phyloP scores from a whole-genome alignment of 148 eudicot species.

The Rhododendron vialii region DNA sequence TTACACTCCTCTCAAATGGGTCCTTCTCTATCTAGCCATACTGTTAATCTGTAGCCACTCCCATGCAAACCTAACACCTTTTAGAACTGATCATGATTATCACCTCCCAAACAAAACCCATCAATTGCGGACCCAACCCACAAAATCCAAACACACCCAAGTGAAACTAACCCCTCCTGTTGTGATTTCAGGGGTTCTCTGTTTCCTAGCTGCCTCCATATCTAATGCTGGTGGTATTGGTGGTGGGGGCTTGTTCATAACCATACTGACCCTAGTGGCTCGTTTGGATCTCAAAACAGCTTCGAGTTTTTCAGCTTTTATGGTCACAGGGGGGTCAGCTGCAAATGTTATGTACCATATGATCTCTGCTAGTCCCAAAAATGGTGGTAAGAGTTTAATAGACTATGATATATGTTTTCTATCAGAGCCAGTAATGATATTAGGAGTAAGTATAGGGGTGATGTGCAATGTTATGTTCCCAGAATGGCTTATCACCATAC shows the following conservation, averaged over 20 bases:
- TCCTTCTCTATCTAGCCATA: conserved; percentile 11
- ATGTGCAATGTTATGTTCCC: conserved; percentile 44
- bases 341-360: conserved; percentile 41
- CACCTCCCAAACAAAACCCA: conserved; percentile 10
- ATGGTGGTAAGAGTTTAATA: conserved; percentile 25
- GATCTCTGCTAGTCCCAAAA: conserved; percentile 6
- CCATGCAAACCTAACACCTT: conserved; percentile 13
- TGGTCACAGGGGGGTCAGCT: conserved; percentile 59
- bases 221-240: conserved; percentile 72
- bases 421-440: conserved; percentile 50
- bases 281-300: conserved; percentile 54
- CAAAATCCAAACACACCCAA: neutral
- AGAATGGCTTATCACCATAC: conserved; percentile 49
- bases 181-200: conserved; percentile 30
- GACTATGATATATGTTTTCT: conserved; percentile 51
- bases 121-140: too few species aligned
- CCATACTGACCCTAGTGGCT: conserved; percentile 42
- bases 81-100: neutral
- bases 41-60: conserved; percentile 11
- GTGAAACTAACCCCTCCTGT: conserved; percentile 1
- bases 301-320: conserved; percentile 48
- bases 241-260: conserved; percentile 53
- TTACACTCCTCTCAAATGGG: neutral
- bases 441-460: conserved; percentile 62
- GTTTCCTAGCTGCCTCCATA: conserved; percentile 44